Evolutionary conservation across 345 rosid genomes (phyloP), one percentile per base, ranked within the genome.

Genomic region (Rhodamnia argentea): DNA sequence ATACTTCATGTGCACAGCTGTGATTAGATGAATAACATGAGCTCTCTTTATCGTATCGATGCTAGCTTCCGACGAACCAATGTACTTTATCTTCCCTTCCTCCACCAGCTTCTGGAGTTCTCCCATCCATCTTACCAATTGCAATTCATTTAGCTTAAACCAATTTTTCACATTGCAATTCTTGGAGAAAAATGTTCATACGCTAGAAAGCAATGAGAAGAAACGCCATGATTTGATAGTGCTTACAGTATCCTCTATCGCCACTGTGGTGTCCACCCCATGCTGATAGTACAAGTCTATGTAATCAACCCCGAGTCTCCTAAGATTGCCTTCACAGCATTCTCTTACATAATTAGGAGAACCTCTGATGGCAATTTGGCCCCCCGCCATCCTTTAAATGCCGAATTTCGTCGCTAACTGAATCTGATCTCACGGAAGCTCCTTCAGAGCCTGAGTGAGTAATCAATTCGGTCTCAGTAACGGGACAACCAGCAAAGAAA

Each of bases 201-300:
- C 20, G 58, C 24, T 55, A 20, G 58, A 22, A 55, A 20, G 56
- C 58, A 55, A 55, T 55, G 24, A 20, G 10, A 23, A 52, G 60
- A 53, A 58, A 42, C 44, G 2, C 14, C 16, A 62, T 2, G 82
- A 52, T 7, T 22, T 2, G 15, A 70, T 27, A 14, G 32, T 24
- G 51, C 89, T 88, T 86, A 90, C 91, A 5, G 93, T 91, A 64
- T 92, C 93, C 83, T 93, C 94, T 60, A 92, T 93, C 26, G 94
- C 88, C 83, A 93, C 89, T 6, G 90, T 89, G 78, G 92, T 88
- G 83, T 93, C 95, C 37, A 93, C 87, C 15, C 92, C 89, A 59
- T 92, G 94, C 88, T 90, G 94, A 90, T 89, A 87, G 85, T 92
- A 93, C 44, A 91, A 92, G 89, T 93, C 94, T 59, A 92, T 88